A percentile compares a stretch with the other conserved stretches of the same genome.
These are phyloP conservation scores for Peziza echinospora DNA, from an alignment of 495 filamentous ascomycete species.

Conservation along the genomic window DNA sequence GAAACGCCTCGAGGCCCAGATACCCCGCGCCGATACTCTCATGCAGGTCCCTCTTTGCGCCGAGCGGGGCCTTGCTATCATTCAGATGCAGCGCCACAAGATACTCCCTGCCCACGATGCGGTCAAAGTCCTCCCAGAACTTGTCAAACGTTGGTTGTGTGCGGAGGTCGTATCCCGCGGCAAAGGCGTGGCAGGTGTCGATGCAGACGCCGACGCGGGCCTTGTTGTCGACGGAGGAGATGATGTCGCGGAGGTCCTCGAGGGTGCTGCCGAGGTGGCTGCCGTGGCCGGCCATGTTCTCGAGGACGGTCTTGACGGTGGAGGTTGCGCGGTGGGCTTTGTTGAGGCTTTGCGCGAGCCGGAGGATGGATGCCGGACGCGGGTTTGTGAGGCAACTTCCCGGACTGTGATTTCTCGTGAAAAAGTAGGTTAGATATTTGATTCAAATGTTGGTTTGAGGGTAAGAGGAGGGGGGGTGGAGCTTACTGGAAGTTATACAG, in stretches of 20 bases:
- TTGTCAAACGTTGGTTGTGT: slow-evolving; percentile 46
- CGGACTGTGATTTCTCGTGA: not conserved
- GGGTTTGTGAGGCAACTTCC: too few species aligned
- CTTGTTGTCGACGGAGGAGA: slow-evolving; percentile 58
- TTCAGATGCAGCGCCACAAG: slow-evolving; percentile 79
- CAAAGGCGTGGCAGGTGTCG: slow-evolving; percentile 88
- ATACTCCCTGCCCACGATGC: slow-evolving; percentile 56
- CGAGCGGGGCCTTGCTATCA: slow-evolving; percentile 73
- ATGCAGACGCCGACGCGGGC: slow-evolving; percentile 82
- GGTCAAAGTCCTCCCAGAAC: slow-evolving; percentile 55
- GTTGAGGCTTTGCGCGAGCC: slow-evolving; percentile 62
- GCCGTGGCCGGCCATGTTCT: slow-evolving; percentile 84
- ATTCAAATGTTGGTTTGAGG: too few species aligned
- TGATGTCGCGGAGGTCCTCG: slow-evolving; percentile 66
- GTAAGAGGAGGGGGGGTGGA: not conserved
- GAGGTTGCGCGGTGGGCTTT: slow-evolving; percentile 52
- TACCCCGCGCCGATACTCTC: slow-evolving; percentile 90
- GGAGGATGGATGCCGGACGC: too few species aligned
- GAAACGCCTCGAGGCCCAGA: slow-evolving; percentile 70
- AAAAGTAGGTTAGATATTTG: not conserved
- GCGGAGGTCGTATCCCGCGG: slow-evolving; percentile 78
- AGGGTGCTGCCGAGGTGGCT: slow-evolving; percentile 59
- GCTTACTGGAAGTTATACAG: slow-evolving; percentile 86
- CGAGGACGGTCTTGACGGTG: slow-evolving; percentile 59
- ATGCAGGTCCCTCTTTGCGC: slow-evolving; percentile 62